phyloP scores from a whole-genome alignment of 352 stramenopile species.

The Phytophthora gonapodyides region DNA sequence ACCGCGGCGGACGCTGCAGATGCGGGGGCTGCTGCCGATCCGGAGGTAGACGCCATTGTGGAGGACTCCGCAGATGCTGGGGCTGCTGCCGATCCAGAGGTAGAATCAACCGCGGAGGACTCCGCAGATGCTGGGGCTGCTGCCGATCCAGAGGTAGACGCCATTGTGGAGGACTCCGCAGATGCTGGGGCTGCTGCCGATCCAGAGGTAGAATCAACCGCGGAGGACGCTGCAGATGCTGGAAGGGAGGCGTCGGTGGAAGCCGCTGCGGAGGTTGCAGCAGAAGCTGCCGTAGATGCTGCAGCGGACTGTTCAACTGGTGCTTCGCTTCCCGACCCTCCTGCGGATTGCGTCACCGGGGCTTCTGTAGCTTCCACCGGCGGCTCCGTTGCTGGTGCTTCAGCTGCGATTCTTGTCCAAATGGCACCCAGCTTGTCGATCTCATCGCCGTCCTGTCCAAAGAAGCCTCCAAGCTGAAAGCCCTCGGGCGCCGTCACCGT shows the following conservation, averaged over 20 bases:
- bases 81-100: not conserved
- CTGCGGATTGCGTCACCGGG: no score
- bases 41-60: no score
- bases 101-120: not conserved
- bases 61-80: not conserved
- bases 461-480: conserved; percentile 36
- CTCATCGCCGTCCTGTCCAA: conserved; percentile 24
- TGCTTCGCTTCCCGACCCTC: conserved; percentile 6
- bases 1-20: not conserved
- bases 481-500: conserved; percentile 28
- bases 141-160: not conserved
- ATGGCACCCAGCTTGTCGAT: conserved; percentile 32
- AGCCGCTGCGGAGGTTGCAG: conserved; percentile 1
- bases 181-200: not conserved
- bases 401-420: conserved; percentile 27
- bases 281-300: not conserved
- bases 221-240: not conserved
- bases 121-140: not conserved
- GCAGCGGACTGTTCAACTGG: not conserved
- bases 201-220: not conserved
- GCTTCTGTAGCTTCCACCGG: conserved; percentile 1
- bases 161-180: conserved; percentile 3
- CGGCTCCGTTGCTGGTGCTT: conserved; percentile 10
- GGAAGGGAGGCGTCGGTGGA: not conserved
- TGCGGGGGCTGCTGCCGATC: not conserved